Evolutionary conservation across 2,329 filamentous ascomycete species (phyloP).

Genomic region (Fusarium sp.): DNA sequence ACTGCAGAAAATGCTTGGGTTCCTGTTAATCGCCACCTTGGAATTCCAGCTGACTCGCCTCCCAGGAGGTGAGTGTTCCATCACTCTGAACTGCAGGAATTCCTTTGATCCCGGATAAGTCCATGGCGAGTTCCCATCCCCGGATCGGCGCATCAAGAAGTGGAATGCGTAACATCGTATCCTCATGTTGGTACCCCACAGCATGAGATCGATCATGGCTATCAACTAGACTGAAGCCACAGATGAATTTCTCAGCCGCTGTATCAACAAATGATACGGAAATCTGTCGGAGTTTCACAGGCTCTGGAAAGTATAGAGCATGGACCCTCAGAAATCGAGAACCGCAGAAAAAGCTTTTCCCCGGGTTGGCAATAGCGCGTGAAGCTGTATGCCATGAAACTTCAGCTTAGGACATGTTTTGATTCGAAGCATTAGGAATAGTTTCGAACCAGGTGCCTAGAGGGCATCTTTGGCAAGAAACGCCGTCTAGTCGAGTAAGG

Average conservation of each 20-base stretch:
- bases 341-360: background rate
- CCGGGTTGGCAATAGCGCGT: rapidly evolving
- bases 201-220: too few species aligned
- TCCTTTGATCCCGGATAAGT: too few species aligned
- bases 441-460: slow-evolving; percentile 11
- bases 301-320: background rate
- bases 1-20: background rate
- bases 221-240: too few species aligned
- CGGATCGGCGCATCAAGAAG: too few species aligned
- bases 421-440: rapidly evolving
- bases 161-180: too few species aligned
- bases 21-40: background rate
- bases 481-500: rapidly evolving
- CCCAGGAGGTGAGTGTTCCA: background rate
- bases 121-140: too few species aligned
- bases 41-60: background rate
- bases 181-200: too few species aligned
- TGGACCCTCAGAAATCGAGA: slow-evolving; percentile 6
- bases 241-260: background rate
- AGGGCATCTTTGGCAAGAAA: background rate
- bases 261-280: slow-evolving; percentile 10
- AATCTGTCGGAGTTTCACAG: background rate
- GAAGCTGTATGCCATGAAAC: background rate
- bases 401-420: rapidly evolving
- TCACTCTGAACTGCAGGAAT: background rate